A percentile compares a stretch with the other conserved stretches of the same genome.
phyloP scores from a whole-genome alignment of 148 eudicot species.

The Rhododendron williamsianum region DNA sequence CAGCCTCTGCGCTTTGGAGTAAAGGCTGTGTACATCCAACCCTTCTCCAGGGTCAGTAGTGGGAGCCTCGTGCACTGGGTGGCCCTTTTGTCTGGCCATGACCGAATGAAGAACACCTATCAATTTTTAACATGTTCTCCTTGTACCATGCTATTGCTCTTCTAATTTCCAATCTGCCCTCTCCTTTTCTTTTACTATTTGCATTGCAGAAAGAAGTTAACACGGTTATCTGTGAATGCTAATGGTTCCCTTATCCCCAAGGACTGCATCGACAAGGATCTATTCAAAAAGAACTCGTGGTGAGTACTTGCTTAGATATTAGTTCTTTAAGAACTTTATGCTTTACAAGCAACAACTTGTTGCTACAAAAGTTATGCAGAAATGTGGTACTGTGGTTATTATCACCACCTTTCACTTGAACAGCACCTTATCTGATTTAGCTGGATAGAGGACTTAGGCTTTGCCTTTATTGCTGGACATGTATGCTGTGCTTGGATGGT shows the following conservation, averaged over 20 bases:
- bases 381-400: neutral
- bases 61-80: neutral
- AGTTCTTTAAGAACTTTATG: neutral
- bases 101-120: neutral
- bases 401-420: neutral
- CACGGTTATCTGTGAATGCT: slow-evolving; percentile 77
- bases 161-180: neutral
- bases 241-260: slow-evolving; percentile 76
- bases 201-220: slow-evolving; percentile 61
- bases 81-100: neutral
- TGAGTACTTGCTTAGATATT: slow-evolving; percentile 25
- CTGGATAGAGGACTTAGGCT: neutral
- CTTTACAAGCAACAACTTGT: neutral
- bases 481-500: neutral
- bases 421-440: neutral
- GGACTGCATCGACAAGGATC: slow-evolving; percentile 58
- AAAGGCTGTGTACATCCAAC: neutral
- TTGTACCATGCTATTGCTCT: neutral
- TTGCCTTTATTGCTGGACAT: neutral
- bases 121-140: neutral
- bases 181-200: neutral
- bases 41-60: neutral
- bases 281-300: slow-evolving; percentile 64
- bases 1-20: neutral
- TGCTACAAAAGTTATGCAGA: neutral